phyloP scores from a whole-genome alignment of 495 filamentous ascomycete species.

The Rhypophila decipiens region DNA sequence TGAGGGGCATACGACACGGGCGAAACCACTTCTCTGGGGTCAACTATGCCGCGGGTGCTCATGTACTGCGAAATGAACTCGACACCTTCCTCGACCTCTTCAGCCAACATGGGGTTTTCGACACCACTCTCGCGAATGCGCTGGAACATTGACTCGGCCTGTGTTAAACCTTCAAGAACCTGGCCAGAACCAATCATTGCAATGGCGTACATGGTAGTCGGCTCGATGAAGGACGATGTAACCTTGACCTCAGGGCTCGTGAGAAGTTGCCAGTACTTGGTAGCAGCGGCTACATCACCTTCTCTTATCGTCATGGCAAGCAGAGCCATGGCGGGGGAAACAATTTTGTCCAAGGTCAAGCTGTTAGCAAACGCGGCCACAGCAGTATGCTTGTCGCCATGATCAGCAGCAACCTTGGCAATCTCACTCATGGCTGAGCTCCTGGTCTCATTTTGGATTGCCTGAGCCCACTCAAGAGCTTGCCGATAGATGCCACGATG shows the following conservation, averaged over 20 bases:
- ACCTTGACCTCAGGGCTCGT: constrained; percentile 50
- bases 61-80: constrained; percentile 78
- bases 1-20: constrained; percentile 19
- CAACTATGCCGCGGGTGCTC: constrained; percentile 43
- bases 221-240: constrained; percentile 68
- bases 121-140: constrained; percentile 58
- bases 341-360: constrained; percentile 43
- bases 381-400: constrained; percentile 63
- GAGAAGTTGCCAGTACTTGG: constrained; percentile 69
- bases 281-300: constrained; percentile 68
- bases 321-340: constrained; percentile 70
- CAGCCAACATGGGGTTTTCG: constrained; percentile 47
- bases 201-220: constrained; percentile 78
- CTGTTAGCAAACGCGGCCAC: constrained; percentile 58
- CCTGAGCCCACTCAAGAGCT: constrained; percentile 60
- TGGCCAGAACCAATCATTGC: constrained; percentile 75
- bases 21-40: constrained; percentile 37
- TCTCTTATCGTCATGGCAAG: constrained; percentile 77
- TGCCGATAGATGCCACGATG: constrained; percentile 56
- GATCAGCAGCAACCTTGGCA: constrained; percentile 64
- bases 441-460: constrained; percentile 31
- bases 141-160: constrained; percentile 75
- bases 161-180: constrained; percentile 65
- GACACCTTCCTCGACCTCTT: constrained; percentile 81
- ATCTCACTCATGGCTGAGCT: constrained; percentile 36